Percentiles rank a stretch among this genome's conserved stretches.
phyloP scores from a whole-genome alignment of 2,329 filamentous ascomycete species.

The Bipolaris cookei region DNA sequence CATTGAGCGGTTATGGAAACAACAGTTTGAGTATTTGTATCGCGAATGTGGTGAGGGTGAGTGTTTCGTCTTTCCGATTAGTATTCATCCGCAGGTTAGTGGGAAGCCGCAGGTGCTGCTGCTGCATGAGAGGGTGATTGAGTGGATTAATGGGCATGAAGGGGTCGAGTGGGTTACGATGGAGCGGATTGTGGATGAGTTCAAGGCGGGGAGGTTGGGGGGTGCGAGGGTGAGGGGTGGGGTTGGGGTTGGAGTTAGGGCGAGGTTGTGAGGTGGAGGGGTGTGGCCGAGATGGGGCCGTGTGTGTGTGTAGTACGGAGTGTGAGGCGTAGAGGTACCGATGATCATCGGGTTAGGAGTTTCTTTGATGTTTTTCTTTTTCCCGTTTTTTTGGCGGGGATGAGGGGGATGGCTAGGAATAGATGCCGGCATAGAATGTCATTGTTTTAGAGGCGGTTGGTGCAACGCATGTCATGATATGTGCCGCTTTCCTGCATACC shows the following conservation, averaged over 20 bases:
- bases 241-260: constrained; percentile 21
- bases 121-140: constrained; percentile 57
- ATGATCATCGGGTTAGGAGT: too few relatives aligned
- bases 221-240: constrained; percentile 47
- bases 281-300: constrained; percentile 1
- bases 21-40: constrained; percentile 57
- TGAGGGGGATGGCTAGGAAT: too few relatives aligned
- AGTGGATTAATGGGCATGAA: constrained; percentile 54
- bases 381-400: too few relatives aligned
- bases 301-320: too few relatives aligned
- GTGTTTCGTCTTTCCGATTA: constrained; percentile 56
- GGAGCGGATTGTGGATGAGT: constrained; percentile 48
- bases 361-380: too few relatives aligned
- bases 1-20: constrained; percentile 54
- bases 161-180: constrained; percentile 54
- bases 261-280: constrained; percentile 1
- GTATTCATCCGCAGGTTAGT: constrained; percentile 57
- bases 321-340: too few relatives aligned
- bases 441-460: not conserved
- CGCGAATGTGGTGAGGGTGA: constrained; percentile 50
- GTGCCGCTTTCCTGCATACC: not conserved
- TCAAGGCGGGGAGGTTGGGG: constrained; percentile 41
- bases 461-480: not conserved
- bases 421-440: not conserved
- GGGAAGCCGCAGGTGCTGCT: constrained; percentile 56